phyloP scores from a whole-genome alignment of 2,329 filamentous ascomycete species.

The Xylaria sp. region DNA sequence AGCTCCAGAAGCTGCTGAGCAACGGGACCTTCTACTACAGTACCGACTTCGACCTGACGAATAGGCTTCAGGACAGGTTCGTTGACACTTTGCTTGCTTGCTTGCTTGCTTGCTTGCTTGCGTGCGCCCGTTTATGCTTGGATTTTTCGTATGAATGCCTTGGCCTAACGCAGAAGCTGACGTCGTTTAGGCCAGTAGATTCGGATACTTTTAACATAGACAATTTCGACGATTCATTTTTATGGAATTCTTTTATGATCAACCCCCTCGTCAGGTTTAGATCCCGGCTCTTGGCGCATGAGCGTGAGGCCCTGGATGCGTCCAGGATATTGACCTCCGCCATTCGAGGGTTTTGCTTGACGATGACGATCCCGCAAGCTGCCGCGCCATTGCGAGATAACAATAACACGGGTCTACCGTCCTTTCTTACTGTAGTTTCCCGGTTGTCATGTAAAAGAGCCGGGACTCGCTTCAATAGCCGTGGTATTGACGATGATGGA shows the following conservation, averaged over 20 bases:
- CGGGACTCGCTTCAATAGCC: constrained; percentile 94
- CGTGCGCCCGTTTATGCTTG: too few relatives aligned
- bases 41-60: constrained; percentile 96
- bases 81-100: constrained; percentile 14
- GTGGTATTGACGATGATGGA: constrained; percentile 95
- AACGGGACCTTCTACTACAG: constrained; percentile 98
- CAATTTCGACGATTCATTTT: constrained; percentile 86
- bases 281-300: constrained; percentile 73
- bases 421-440: constrained; percentile 86
- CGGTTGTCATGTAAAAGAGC: constrained; percentile 87
- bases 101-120: constrained; percentile 19
- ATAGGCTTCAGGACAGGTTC: constrained; percentile 84
- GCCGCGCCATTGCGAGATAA: constrained; percentile 69
- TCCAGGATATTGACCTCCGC: constrained; percentile 90
- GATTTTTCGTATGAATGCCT: too few relatives aligned
- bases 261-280: constrained; percentile 88
- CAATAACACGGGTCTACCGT: constrained; percentile 73
- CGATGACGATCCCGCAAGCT: constrained; percentile 79
- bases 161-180: constrained; percentile 17
- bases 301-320: constrained; percentile 78
- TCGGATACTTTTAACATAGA: constrained; percentile 84
- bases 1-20: constrained; percentile 87
- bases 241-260: constrained; percentile 99
- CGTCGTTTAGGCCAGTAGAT: constrained; percentile 65
- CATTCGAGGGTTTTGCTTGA: constrained; percentile 89